Conservation (phyloP, 352 stramenopile species). For the Pythium brachiatum region DNA sequence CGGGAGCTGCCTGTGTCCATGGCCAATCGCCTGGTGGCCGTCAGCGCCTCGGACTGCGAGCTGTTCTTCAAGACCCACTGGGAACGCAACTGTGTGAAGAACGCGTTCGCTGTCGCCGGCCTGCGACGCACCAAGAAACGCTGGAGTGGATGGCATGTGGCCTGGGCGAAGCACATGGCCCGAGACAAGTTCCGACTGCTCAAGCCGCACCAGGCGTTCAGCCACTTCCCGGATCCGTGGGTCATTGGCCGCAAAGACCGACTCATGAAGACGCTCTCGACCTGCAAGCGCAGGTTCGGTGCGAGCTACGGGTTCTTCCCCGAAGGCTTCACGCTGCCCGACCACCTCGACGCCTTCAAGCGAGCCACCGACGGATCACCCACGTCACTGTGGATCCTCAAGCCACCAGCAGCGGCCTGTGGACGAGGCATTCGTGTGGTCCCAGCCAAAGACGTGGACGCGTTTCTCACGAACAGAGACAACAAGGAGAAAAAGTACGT, state of each 20-base stretch:
- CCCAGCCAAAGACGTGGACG: slow-evolving; percentile 35
- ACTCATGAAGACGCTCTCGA: slow-evolving; percentile 72
- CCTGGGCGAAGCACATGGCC: slow-evolving; percentile 72
- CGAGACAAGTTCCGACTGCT: slow-evolving; percentile 60
- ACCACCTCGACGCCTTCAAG: slow-evolving; percentile 63
- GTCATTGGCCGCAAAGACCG: slow-evolving; percentile 89
- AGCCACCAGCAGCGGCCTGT: slow-evolving; percentile 84
- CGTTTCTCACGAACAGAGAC: slow-evolving; percentile 21
- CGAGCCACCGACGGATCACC: slow-evolving; percentile 20
- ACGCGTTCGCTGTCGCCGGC: slow-evolving; percentile 78
- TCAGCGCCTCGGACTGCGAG: slow-evolving; percentile 39
- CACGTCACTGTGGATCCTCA: slow-evolving; percentile 79
- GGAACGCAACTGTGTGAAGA: slow-evolving; percentile 93
- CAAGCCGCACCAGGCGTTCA: slow-evolving; percentile 68
- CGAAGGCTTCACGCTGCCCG: slow-evolving; percentile 80
- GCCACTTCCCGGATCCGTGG: slow-evolving; percentile 90
- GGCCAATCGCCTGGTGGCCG: slow-evolving; percentile 28
- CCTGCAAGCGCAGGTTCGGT: slow-evolving; percentile 56
- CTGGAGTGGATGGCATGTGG: slow-evolving; percentile 50
- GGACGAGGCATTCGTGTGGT: slow-evolving; percentile 86
- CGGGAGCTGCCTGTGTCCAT: slow-evolving; percentile 27
- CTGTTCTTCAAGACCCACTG: slow-evolving; percentile 86
- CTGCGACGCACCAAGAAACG: slow-evolving; percentile 64
- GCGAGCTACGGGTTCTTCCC: slow-evolving; percentile 77
- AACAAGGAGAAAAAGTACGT: slow-evolving; percentile 42